Conservation (phyloP, 2,329 filamentous ascomycete genomes). For the Cladosporium phlei region DNA sequence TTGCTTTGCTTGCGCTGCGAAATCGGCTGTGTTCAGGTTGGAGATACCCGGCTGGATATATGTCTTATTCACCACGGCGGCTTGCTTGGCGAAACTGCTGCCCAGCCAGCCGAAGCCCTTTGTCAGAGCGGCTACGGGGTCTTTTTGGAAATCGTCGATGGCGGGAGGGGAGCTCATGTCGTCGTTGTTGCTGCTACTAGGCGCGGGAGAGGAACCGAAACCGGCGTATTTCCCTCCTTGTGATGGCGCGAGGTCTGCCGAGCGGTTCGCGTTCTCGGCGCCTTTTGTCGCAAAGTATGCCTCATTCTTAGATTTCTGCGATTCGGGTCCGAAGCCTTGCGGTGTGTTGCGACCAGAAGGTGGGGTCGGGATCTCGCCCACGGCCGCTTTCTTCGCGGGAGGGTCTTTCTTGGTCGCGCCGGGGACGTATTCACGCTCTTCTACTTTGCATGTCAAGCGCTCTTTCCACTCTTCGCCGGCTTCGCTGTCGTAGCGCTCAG, state of each 20-base stretch:
- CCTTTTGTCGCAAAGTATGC: slow-evolving; percentile 86
- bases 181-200: slow-evolving; percentile 36
- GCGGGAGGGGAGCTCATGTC: slow-evolving; percentile 50
- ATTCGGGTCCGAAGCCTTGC: slow-evolving; percentile 15
- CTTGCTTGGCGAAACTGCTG: slow-evolving; percentile 80
- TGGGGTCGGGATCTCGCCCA: slow-evolving; percentile 11
- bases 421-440: slow-evolving; percentile 79
- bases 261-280: slow-evolving; percentile 70
- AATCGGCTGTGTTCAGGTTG: slow-evolving; percentile 61
- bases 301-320: slow-evolving; percentile 65
- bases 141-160: slow-evolving; percentile 84
- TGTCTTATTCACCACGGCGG: slow-evolving; percentile 82
- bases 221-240: slow-evolving; percentile 91
- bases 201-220: slow-evolving; percentile 73
- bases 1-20: slow-evolving; percentile 55
- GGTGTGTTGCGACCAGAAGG: slow-evolving; percentile 18
- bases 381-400: slow-evolving; percentile 9
- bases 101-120: slow-evolving; percentile 96
- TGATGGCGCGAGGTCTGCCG: slow-evolving; percentile 71
- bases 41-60: slow-evolving; percentile 91
- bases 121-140: slow-evolving; percentile 79
- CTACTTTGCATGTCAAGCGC: slow-evolving; percentile 77
- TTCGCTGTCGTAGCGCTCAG: slow-evolving; percentile 83
- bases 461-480: slow-evolving; percentile 96
- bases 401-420: slow-evolving; percentile 5